Conservation (phyloP, 2,329 filamentous ascomycete species). For the Botryotinia globosa region DNA sequence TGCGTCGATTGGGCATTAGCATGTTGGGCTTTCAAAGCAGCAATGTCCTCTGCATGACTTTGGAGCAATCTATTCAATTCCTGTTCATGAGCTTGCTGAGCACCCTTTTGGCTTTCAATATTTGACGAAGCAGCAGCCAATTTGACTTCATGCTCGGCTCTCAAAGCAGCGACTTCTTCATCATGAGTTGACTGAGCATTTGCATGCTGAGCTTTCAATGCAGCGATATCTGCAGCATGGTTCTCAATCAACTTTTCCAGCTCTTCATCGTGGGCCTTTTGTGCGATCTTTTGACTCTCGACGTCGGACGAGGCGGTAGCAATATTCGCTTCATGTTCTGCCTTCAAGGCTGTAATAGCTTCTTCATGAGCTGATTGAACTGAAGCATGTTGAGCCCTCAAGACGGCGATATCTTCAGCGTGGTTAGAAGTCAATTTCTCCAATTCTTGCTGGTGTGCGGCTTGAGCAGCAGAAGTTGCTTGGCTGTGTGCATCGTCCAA, state of each 20-base stretch:
- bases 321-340: neutral
- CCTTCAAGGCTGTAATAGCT: conserved; percentile 42
- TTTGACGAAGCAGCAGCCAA: neutral
- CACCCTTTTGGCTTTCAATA: conserved; percentile 26
- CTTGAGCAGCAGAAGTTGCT: conserved; percentile 48
- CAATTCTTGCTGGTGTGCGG: conserved; percentile 49
- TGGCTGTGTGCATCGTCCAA: conserved; percentile 54
- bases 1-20: conserved; percentile 49
- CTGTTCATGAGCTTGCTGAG: conserved; percentile 47
- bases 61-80: conserved; percentile 55
- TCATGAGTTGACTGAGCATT: conserved; percentile 56
- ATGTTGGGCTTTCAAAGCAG: conserved; percentile 42
- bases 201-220: conserved; percentile 46
- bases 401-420: conserved; percentile 41
- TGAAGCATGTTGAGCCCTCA: conserved; percentile 48
- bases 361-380: conserved; percentile 55
- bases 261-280: conserved; percentile 48
- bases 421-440: conserved; percentile 55
- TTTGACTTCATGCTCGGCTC: neutral
- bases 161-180: conserved; percentile 46
- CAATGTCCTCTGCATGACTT: conserved; percentile 47
- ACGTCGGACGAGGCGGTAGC: neutral
- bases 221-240: conserved; percentile 45
- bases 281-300: conserved; percentile 36
- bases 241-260: conserved; percentile 53